Percentiles rank a stretch among this genome's conserved stretches.
Evolutionary conservation across 352 stramenopile genomes (phyloP).

Genomic region (Globisporangium rhizosaccharum): DNA sequence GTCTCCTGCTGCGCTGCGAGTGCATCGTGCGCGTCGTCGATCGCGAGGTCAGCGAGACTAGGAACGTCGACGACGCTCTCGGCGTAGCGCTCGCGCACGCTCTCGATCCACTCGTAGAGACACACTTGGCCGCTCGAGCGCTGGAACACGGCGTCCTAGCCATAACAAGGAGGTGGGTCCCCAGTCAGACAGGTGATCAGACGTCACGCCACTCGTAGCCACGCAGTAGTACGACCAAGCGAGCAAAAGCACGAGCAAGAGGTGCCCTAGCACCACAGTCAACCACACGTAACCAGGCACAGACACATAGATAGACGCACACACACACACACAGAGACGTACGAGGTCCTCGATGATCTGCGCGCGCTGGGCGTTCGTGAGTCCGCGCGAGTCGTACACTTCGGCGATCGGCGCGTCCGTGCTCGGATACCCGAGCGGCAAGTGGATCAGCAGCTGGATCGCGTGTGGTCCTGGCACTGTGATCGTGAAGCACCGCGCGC

Average conservation of each 20-base stretch:
- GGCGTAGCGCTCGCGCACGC: slow-evolving; percentile 66
- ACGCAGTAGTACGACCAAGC: not conserved
- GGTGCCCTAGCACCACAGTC: slow-evolving; percentile 1
- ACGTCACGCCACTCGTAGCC: too few relatives aligned
- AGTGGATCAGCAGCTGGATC: slow-evolving; percentile 65
- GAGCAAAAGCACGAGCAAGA: too few relatives aligned
- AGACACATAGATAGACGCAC: too few relatives aligned
- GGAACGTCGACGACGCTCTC: slow-evolving; percentile 28
- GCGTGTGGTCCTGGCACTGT: slow-evolving; percentile 51
- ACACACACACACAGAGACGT: not conserved
- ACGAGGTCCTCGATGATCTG: slow-evolving; percentile 65
- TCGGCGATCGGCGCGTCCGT: slow-evolving; percentile 63
- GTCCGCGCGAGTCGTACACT: slow-evolving; percentile 78
- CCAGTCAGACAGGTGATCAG: too few relatives aligned
- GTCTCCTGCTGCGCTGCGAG: slow-evolving; percentile 3
- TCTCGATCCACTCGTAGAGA: slow-evolving; percentile 85
- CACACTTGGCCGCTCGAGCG: slow-evolving; percentile 74
- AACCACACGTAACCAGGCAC: too few relatives aligned
- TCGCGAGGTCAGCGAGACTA: slow-evolving; percentile 2
- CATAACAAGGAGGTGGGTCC: too few relatives aligned
- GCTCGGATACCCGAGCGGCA: slow-evolving; percentile 68
- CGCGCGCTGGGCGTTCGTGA: slow-evolving; percentile 61
- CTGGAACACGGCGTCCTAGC: slow-evolving; percentile 53
- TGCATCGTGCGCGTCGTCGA: not conserved
- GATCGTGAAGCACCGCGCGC: slow-evolving; percentile 52